Evolutionary conservation across 1,284 basidiomycete species (phyloP).

Genomic region (Pseudozyma sp.): DNA sequence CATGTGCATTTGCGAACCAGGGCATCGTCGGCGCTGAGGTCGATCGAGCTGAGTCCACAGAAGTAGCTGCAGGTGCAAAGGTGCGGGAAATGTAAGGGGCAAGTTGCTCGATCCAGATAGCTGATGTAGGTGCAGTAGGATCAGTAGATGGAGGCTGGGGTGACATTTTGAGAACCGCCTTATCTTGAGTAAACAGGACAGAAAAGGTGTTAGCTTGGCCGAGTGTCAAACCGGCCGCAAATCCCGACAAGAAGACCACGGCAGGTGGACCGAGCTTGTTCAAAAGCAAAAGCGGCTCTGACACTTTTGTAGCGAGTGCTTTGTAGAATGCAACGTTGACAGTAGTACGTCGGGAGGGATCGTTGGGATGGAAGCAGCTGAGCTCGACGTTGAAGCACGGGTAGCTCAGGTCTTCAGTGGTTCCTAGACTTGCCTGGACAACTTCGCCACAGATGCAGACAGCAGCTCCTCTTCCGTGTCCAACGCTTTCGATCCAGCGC

Average conservation of each 20-base stretch:
- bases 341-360: conserved; percentile 2
- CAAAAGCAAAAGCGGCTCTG: conserved; percentile 26
- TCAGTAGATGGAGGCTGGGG: conserved; percentile 20
- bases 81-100: conserved; percentile 6
- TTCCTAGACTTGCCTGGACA: not conserved
- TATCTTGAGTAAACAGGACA: conserved; percentile 10
- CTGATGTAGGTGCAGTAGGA: conserved; percentile 26
- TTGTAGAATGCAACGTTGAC: conserved; percentile 13
- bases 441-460: conserved; percentile 36
- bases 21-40: not conserved
- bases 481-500: conserved; percentile 32
- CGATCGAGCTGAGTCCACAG: not conserved
- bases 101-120: conserved; percentile 40
- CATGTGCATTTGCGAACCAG: not conserved
- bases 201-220: not conserved
- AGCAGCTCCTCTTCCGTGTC: conserved; percentile 46
- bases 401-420: not conserved
- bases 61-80: not conserved
- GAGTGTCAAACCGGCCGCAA: conserved; percentile 17
- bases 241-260: conserved; percentile 34
- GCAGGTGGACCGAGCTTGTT: conserved; percentile 28
- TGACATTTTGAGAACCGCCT: conserved; percentile 37
- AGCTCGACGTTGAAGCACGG: conserved; percentile 10
- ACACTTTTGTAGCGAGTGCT: conserved; percentile 20
- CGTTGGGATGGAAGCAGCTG: conserved; percentile 14